Evolutionary conservation across 495 filamentous ascomycete genomes (phyloP), one percentile per base, ranked within the genome.

Genomic region (Viridothelium virens): DNA sequence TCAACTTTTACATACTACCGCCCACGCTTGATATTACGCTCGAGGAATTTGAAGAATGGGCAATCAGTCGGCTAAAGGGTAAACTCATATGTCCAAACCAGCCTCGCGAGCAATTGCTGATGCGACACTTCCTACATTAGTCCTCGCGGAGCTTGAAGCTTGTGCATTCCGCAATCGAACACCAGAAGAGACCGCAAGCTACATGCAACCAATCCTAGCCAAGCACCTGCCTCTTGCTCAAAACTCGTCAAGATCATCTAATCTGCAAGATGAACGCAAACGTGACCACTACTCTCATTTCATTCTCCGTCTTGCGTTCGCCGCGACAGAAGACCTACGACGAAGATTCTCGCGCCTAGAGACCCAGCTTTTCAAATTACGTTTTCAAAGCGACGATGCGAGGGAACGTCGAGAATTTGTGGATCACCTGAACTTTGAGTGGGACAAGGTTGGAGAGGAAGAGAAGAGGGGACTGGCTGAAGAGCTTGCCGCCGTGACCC

Each of bases 201-300:
- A 94, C 72, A 90, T 99, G 78, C 85, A 81, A 66, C 86, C 90
- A 10, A 81, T 96, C 10, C 83, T 97, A 18, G 83, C 89, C 63
- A 95, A 96, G 80, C 90, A 89, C 75, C 84, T 99, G 31, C 90
- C 91, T 3, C 86, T 99, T 46, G 85, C 85, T 66, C 81, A 89
- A 9, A 96, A 92, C 71, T 84, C 86, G 12, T 86, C 89, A 0
- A 80, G 83, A 36, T 82, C 83, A 5, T 71, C 76, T 11, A 80
- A 81, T 46, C 77, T 91, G 66, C 81, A 81, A 64, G 80, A 84
- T 64, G 89, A 99, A 78, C 86, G 95, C 25, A 89, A 91, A 77
- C 95, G 92, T 76, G 95, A 99, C 71, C 95, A 99, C 77, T 99
- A 99, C 77, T 91, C 87, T 61, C 95, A 99, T 76, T 99, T 96